These are phyloP conservation scores for Neonectria magnoliae DNA, from an alignment of 2,329 filamentous ascomycete species.

Conservation along the genomic window DNA sequence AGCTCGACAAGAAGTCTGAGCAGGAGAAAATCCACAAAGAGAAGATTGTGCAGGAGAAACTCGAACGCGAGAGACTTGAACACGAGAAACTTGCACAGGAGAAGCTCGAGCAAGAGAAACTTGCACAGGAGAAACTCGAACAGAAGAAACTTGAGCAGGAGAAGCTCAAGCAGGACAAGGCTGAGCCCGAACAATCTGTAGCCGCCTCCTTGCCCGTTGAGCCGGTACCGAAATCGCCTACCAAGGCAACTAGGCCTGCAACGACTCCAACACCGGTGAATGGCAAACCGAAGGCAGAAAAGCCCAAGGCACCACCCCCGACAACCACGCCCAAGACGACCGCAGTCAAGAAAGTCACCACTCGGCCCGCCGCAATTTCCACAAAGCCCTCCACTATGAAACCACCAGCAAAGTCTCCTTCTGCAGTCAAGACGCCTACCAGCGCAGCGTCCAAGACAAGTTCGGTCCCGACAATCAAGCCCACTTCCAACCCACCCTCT, in stretches of 20 bases:
- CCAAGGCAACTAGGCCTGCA: conserved; percentile 27
- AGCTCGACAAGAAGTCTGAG: conserved; percentile 53
- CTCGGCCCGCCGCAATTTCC: conserved; percentile 38
- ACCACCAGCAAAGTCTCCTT: conserved; percentile 34
- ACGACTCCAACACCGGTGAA: conserved; percentile 29
- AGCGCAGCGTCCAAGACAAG: conserved; percentile 38
- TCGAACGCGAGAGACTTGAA: background rate
- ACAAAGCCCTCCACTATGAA: conserved; percentile 37
- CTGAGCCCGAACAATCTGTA: background rate
- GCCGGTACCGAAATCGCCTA: conserved; percentile 23
- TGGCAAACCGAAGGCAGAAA: conserved; percentile 37
- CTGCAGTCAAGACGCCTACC: conserved; percentile 37
- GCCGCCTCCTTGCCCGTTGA: conserved; percentile 23
- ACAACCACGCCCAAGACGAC: conserved; percentile 24
- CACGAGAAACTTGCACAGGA: conserved; percentile 45
- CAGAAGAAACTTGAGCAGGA: conserved; percentile 38
- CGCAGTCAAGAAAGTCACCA: conserved; percentile 31
- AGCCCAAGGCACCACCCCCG: conserved; percentile 34
- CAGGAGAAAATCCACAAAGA: background rate
- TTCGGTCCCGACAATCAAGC: conserved; percentile 39
- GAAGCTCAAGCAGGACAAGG: conserved; percentile 33
- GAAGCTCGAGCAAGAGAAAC: background rate
- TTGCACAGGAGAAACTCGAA: background rate
- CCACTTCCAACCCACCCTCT: conserved; percentile 42
- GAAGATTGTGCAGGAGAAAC: background rate